These are phyloP conservation scores for Amphichorda felina DNA, from an alignment of 2,329 filamentous ascomycete species.

Conservation along the genomic window DNA sequence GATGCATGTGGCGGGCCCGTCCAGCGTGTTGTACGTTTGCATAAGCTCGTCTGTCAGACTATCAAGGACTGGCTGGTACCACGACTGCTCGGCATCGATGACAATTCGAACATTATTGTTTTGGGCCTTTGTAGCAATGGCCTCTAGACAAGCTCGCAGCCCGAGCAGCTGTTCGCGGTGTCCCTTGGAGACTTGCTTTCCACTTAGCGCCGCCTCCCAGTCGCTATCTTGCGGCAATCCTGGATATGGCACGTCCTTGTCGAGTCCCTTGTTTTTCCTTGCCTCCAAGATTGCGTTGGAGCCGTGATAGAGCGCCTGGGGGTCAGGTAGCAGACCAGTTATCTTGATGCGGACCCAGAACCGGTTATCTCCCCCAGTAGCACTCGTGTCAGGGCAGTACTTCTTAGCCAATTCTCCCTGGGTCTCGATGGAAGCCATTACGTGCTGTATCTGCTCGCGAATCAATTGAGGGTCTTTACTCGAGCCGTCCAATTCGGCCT, in stretches of 20 bases:
- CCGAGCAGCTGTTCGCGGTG: conserved; percentile 7
- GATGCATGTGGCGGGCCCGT: conserved; percentile 9
- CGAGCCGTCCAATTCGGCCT: conserved; percentile 9
- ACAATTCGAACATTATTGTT: conserved; percentile 9
- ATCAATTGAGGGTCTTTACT: conserved; percentile 11
- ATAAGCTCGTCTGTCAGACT: conserved; percentile 9
- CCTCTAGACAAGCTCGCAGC: conserved; percentile 6
- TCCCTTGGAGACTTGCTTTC: conserved; percentile 6
- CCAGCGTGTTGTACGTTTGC: conserved; percentile 10
- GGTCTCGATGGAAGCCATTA: conserved; percentile 8
- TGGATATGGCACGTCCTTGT: conserved; percentile 8
- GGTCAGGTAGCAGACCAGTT: conserved; percentile 9
- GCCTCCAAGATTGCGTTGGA: conserved; percentile 8
- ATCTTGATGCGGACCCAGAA: conserved; percentile 10
- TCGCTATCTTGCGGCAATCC: conserved; percentile 10
- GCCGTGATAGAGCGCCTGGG: conserved; percentile 6
- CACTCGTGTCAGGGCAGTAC: too few relatives aligned
- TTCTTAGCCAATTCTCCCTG: conserved; percentile 7
- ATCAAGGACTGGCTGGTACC: conserved; percentile 10
- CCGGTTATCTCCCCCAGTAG: conserved; percentile 8
- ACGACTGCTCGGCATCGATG: conserved; percentile 10
- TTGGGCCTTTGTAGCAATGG: conserved; percentile 7
- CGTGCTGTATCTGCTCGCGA: conserved; percentile 6
- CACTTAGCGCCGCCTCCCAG: conserved; percentile 9
- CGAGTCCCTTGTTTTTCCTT: conserved; percentile 5